Percentiles rank a stretch among this genome's conserved stretches.
These are phyloP conservation scores for Eucalyptus melliodora DNA, from an alignment of 345 rosid genomes.

Conservation along the genomic window DNA sequence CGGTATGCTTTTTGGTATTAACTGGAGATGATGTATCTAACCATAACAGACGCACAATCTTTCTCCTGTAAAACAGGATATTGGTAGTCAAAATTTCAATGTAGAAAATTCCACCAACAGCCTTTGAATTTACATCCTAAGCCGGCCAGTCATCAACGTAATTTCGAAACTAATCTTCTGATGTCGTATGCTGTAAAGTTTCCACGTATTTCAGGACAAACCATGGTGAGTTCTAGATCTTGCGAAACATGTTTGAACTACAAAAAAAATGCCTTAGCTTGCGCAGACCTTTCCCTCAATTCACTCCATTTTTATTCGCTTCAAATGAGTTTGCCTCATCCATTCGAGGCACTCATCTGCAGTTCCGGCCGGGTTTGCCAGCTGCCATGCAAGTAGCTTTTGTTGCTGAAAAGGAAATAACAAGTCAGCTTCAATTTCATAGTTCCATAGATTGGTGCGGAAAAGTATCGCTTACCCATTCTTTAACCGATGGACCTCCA, in stretches of 20 bases:
- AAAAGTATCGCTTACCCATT: constrained; percentile 51
- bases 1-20: background rate
- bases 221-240: background rate
- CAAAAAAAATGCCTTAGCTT: background rate
- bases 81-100: background rate
- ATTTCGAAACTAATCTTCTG: background rate
- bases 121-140: background rate
- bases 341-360: constrained; percentile 73
- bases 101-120: background rate
- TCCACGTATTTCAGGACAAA: background rate
- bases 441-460: background rate
- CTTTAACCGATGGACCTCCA: constrained; percentile 73
- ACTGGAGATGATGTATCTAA: background rate
- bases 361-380: constrained; percentile 55
- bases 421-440: background rate
- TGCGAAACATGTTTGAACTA: background rate
- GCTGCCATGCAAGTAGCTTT: constrained; percentile 73
- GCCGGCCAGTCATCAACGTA: background rate
- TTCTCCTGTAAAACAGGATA: background rate
- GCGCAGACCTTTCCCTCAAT: background rate
- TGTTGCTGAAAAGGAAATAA: constrained; percentile 53
- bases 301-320: constrained; percentile 43
- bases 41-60: background rate
- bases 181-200: background rate
- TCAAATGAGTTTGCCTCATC: constrained; percentile 62